Evolutionary conservation across 2,329 filamentous ascomycete species (phyloP).

Genomic region (Ascomycota sp.): DNA sequence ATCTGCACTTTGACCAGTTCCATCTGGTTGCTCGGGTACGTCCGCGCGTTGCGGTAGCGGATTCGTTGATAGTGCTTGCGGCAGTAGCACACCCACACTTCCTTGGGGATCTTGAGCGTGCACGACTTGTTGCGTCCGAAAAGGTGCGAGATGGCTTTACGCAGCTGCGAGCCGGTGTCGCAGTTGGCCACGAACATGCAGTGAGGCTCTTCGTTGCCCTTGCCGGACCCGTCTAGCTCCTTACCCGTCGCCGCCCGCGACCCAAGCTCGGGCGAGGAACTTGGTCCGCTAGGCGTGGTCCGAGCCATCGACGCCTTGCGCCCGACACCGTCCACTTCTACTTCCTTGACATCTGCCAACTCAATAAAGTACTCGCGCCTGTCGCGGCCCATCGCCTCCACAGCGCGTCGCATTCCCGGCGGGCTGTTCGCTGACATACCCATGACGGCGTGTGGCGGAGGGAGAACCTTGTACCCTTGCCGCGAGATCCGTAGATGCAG

Average conservation of each 20-base stretch:
- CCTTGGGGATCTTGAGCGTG: constrained; percentile 46
- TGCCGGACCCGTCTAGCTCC: constrained; percentile 3
- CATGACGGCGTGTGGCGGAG: constrained; percentile 3
- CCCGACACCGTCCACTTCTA: not conserved
- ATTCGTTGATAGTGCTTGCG: constrained; percentile 67
- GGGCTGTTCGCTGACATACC: too few relatives aligned
- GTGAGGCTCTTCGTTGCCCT: constrained; percentile 8
- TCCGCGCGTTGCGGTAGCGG: constrained; percentile 43
- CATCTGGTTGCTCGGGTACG: constrained; percentile 42
- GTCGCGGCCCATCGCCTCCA: not conserved
- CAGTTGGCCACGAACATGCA: constrained; percentile 39
- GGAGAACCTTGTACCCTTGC: constrained; percentile 4
- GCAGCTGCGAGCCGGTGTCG: constrained; percentile 36
- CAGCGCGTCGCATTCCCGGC: too few relatives aligned
- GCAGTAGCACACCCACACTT: constrained; percentile 59
- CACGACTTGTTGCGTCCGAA: constrained; percentile 69
- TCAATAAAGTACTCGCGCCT: too few relatives aligned
- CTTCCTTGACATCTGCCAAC: not conserved
- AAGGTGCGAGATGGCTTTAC: constrained; percentile 63
- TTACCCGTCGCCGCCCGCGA: constrained; percentile 1
- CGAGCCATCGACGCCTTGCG: not conserved
- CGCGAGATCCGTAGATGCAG: constrained; percentile 1
- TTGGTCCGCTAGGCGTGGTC: not conserved
- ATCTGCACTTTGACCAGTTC: constrained; percentile 44
- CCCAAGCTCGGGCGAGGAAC: constrained; percentile 1